Evolutionary conservation across 2,329 filamentous ascomycete genomes (phyloP), one percentile per base, ranked within the genome.

Genomic region (Fusarium gaditjirri): DNA sequence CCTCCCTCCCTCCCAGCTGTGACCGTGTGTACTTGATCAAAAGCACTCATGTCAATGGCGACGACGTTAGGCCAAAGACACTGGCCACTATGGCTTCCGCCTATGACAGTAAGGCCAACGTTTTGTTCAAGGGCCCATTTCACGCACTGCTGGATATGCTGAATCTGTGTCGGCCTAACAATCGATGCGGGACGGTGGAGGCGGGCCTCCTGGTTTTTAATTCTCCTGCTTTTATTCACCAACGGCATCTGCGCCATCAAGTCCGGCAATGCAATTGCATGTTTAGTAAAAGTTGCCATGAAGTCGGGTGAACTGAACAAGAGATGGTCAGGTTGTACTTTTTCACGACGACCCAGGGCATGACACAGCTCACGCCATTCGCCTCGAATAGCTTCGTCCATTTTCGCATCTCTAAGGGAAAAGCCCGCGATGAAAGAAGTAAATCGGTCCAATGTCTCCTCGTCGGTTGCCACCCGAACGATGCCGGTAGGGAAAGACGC

Each of bases 81-180:
- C 56, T 92, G 87, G 12, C 84, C 87, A 70, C 89, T 88, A 73
- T 92, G 89, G n/a, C 90, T 82, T 3, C 90, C 89, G 17, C 88
- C 85, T 27, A 91, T n/a, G 31, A 91, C 78, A 1, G 86, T 87
- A 53, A 90, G 76, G 41, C 84, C 74, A 5, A 82, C 31, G 0
- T 64, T 60, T 57, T 88, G 80, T 70, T 86, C 77, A 10, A 87
- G 42, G 71, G 89, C 88, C 89, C 88, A 91, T 74, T 49, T 75
- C 58, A 91, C 84, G 68, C 88, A 91, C 11, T 82, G 56, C 74
- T 89, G 88, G 36, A 92, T 74, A 1, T 90, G 84, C 44, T n/a
- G 41, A 33, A 88, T 46, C 5, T 83, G 75, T 61, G 76, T 85
- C 23, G 89, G 89, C 63, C 77, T 80, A 19, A 87, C 38, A 42